Evolutionary conservation across 345 rosid species (phyloP), one percentile per base, ranked within the genome.

Genomic region (Eucalyptus cloeziana): DNA sequence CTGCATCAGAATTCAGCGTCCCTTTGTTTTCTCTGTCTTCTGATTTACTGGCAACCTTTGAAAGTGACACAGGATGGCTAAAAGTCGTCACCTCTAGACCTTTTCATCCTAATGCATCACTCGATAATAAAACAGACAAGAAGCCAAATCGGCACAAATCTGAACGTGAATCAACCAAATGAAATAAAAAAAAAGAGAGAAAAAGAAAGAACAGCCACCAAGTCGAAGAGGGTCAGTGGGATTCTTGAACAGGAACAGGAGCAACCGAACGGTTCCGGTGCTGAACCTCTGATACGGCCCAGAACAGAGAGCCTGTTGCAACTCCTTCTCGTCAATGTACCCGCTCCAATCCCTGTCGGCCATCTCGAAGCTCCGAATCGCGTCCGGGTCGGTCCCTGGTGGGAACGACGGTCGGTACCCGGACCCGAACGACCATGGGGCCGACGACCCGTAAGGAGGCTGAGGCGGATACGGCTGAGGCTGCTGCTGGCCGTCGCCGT

Each of bases 331-430:
- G 47, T 96, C 95, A 40, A 96, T 93, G 76, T 86, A 96, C 45
- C 97, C 96, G 87, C 93, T 94, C 86, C 97, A 51, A 58, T 96
- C 93, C 86, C 95, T 93, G 58, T 95, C 98, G 21, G 92, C 97
- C 92, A 93, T 92, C 80, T 94, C 85, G 47, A 96, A 96, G 89
- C 95, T 93, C 89, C 94, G 92, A 13, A 95, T 89, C 37, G 94
- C 95, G 11, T 93, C 92, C 8, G 94, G 94, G 45, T 91, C 89
- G 5, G 95, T 95, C 86, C 95, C 98, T 37, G 93, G 90, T 0
- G 95, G 91, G 91, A 96, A 94, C 86, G 2, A 37, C 7, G 43
- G 19, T 31, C 8, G 69, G 17, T 71, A 37, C 81, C 13, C 14
- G 13, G 45, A 71, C 25, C 81, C 45, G 44, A 71, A 69, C 43